phyloP scores from a whole-genome alignment of 2,329 filamentous ascomycete genomes.

The Beauveria bassiana region DNA sequence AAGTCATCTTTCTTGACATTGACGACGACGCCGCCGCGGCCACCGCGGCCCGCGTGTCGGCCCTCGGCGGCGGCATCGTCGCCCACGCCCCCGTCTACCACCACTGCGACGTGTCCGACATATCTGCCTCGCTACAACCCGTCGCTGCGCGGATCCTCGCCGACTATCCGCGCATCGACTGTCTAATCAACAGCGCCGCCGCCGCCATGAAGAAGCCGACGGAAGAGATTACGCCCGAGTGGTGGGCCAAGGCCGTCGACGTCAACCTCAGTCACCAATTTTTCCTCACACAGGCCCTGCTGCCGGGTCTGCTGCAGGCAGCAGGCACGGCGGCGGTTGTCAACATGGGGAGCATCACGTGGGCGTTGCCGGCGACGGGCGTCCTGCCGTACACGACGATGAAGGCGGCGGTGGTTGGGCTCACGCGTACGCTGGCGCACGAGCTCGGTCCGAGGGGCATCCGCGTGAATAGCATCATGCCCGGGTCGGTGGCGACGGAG shows the following conservation, averaged over 20 bases:
- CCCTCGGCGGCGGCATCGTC: conserved; percentile 13
- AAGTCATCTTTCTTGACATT: conserved; percentile 33
- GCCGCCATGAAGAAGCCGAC: conserved; percentile 14
- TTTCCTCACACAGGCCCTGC: conserved; percentile 65
- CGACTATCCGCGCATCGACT: conserved; percentile 55
- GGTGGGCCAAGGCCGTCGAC: conserved; percentile 30
- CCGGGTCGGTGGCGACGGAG: conserved; percentile 38
- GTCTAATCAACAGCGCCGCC: conserved; percentile 83
- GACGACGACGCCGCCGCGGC: conserved; percentile 20
- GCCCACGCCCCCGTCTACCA: conserved; percentile 25
- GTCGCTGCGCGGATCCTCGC: conserved; percentile 24
- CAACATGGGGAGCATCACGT: conserved; percentile 47
- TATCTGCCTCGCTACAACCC: conserved; percentile 19
- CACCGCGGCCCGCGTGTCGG: conserved; percentile 16
- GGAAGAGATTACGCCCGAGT: conserved; percentile 25
- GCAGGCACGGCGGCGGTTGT: conserved; percentile 56
- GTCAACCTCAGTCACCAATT: conserved; percentile 38
- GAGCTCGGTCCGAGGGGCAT: conserved; percentile 46
- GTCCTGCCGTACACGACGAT: conserved; percentile 51
- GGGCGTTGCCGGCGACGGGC: conserved; percentile 43
- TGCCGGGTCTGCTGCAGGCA: conserved; percentile 58
- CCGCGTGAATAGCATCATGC: conserved; percentile 42
- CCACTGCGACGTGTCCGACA: conserved; percentile 31
- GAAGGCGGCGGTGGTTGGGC: conserved; percentile 51
- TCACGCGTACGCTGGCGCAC: conserved; percentile 51